phyloP scores from a whole-genome alignment of 129 eudicot genomes.

The Centrapalus pauciflorus region DNA sequence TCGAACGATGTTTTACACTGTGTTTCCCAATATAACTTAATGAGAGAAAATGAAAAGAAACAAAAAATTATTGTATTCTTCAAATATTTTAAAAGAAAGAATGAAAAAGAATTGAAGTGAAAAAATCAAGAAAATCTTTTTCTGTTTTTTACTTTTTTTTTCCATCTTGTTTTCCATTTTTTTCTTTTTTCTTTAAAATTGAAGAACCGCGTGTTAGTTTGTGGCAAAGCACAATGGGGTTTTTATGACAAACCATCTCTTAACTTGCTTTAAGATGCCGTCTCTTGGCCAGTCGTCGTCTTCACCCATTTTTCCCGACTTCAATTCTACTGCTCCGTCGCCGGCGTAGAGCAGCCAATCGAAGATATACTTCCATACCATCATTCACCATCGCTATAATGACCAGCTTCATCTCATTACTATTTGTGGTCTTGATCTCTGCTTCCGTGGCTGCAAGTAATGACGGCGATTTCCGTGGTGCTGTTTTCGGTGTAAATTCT shows the following conservation, averaged over 20 bases:
- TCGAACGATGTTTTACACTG: too few relatives aligned
- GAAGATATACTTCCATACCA: background rate
- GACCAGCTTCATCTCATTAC: conserved; percentile 10
- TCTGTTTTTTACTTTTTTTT: too few relatives aligned
- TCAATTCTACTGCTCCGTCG: conserved; percentile 17
- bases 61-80: too few relatives aligned
- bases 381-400: background rate
- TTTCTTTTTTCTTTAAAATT: too few relatives aligned
- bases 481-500: conserved; percentile 28
- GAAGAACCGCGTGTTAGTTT: too few relatives aligned
- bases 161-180: too few relatives aligned
- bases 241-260: conserved; percentile 3
- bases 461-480: conserved; percentile 27
- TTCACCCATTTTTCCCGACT: conserved; percentile 6
- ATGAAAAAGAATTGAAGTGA: too few relatives aligned
- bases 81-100: too few relatives aligned
- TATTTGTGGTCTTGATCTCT: background rate
- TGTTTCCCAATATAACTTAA: too few relatives aligned
- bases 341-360: conserved; percentile 10
- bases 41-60: too few relatives aligned
- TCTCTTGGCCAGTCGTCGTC: conserved; percentile 15
- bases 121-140: too few relatives aligned
- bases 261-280: conserved; percentile 14
- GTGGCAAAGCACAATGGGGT: background rate
- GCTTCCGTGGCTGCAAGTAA: conserved; percentile 1